Conservation (phyloP, 805 yeast species). For the Saccharomycopsis synnaedendra region DNA sequence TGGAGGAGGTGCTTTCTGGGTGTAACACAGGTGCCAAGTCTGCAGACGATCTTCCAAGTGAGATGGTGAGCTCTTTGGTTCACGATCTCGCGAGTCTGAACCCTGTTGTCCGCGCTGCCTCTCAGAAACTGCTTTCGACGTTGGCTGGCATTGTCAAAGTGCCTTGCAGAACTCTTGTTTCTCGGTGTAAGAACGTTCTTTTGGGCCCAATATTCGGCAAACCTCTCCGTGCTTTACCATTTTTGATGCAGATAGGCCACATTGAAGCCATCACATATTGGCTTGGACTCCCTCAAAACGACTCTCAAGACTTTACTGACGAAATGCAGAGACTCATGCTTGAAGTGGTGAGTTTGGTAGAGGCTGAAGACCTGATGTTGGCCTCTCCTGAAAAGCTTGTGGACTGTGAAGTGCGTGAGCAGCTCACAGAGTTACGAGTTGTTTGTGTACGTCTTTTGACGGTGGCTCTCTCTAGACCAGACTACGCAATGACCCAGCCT, state of each 20-base stretch:
- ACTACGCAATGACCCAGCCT: slow-evolving; percentile 62
- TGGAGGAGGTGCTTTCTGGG: slow-evolving; percentile 47
- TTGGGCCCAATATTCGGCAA: slow-evolving; percentile 93
- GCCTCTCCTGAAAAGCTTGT: slow-evolving; percentile 78
- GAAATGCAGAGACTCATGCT: slow-evolving; percentile 75
- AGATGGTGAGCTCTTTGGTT: slow-evolving; percentile 78
- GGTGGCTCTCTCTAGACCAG: slow-evolving; percentile 74
- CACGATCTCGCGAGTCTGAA: slow-evolving; percentile 90
- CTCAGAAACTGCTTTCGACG: slow-evolving; percentile 57
- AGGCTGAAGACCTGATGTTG: slow-evolving; percentile 93
- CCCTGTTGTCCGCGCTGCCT: slow-evolving; percentile 67
- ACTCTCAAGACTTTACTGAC: slow-evolving; percentile 68
- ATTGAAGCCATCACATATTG: slow-evolving; percentile 96
- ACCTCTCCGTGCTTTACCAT: slow-evolving; percentile 92
- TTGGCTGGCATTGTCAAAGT: slow-evolving; percentile 62
- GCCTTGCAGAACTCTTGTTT: slow-evolving; percentile 63
- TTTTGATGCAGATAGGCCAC: slow-evolving; percentile 97
- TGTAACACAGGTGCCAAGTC: slow-evolving; percentile 56
- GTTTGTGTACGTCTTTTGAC: slow-evolving; percentile 81
- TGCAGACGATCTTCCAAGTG: slow-evolving; percentile 50
- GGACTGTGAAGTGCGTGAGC: slow-evolving; percentile 83
- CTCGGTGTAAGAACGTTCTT: slow-evolving; percentile 71
- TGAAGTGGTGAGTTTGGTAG: slow-evolving; percentile 90
- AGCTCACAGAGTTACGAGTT: slow-evolving; percentile 74
- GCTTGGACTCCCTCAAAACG: slow-evolving; percentile 66